Evolutionary conservation across 768 basidiomycete genomes (phyloP), one percentile per base, ranked within the genome.

Genomic region (Dacryopinax primogenitus): DNA sequence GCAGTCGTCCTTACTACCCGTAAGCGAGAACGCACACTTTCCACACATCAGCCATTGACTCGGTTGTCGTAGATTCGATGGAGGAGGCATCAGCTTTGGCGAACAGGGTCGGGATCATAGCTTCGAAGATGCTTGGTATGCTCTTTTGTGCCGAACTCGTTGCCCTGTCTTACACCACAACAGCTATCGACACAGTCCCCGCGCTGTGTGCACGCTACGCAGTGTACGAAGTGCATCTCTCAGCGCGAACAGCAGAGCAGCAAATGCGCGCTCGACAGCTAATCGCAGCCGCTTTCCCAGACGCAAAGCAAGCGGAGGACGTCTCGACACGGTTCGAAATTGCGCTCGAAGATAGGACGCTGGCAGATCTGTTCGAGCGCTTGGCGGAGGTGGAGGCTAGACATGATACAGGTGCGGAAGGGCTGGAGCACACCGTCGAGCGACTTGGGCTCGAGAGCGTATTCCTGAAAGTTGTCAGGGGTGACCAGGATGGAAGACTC

Each of bases 21-120:
- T 85, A 65, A 64, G 83, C 78, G n/a, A n/a, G n/a, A n/a, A n/a
- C n/a, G n/a, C n/a, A n/a, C n/a, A n/a, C n/a, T n/a, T n/a, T n/a
- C n/a, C n/a, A n/a, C n/a, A n/a, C n/a, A n/a, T n/a, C n/a, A n/a
- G n/a, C n/a, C n/a, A n/a, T n/a, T n/a, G n/a, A n/a, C n/a, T n/a
- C n/a, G n/a, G 61, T 64, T 12, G 66, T 39, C 35, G 26, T 30
- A 30, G 87, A 89, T 72, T 88, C 86, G 0, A 90, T 90, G 88
- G 88, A 89, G 74, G 88, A 91, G 73, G 88, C 87, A 1, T 86
- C 87, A 16, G 86, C 86, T 4, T 77, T 90, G 1, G 86, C 88
- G 1, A 85, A 79, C 70, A 84, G 84, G 71, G 88, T 90, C 18
- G 87, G 86, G 21, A 90, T 90, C 64, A 74, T 91, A 12, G 86